phyloP scores from a whole-genome alignment of 306 rosid genomes.

The Vigna nakashimae region DNA sequence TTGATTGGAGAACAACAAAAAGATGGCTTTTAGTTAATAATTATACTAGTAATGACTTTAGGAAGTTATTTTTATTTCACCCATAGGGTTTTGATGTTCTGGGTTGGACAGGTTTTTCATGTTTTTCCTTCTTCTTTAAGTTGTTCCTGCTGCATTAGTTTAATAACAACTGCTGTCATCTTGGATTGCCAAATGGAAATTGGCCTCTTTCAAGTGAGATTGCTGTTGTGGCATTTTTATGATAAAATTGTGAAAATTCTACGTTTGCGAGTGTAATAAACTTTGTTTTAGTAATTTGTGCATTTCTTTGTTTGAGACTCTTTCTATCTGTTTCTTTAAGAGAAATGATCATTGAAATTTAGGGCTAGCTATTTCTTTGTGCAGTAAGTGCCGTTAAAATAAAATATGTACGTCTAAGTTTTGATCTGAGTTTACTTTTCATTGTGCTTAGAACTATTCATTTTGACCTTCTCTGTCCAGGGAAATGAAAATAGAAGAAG shows the following conservation, averaged over 20 bases:
- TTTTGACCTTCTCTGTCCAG: constrained; percentile 52
- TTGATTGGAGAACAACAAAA: constrained; percentile 5
- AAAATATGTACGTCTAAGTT: neutral
- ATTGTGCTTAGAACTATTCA: constrained; percentile 39
- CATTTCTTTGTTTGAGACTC: neutral
- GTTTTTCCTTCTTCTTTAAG: neutral
- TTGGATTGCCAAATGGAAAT: constrained; percentile 19
- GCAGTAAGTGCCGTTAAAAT: constrained; percentile 6
- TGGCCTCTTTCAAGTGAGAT: constrained; percentile 6
- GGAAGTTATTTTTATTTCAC: constrained; percentile 4
- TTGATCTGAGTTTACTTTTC: constrained; percentile 14
- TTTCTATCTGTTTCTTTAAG: constrained; percentile 16
- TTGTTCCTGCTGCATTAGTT: constrained; percentile 12
- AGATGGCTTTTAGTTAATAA: constrained; percentile 13
- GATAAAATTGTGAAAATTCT: constrained; percentile 13
- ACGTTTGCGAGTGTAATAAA: neutral
- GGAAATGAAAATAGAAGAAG: constrained; percentile 90
- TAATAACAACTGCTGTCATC: neutral
- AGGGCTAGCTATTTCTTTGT: constrained; percentile 33
- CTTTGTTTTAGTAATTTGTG: constrained; percentile 1
- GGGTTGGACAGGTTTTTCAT: neutral
- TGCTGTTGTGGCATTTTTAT: constrained; percentile 1
- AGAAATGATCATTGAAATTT: constrained; percentile 13
- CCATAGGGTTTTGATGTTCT: neutral
- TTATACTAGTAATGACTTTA: constrained; percentile 33